Evolutionary conservation across 2,329 filamentous ascomycete genomes (phyloP), one percentile per base, ranked within the genome.

Genomic region (Madurella mycetomatis): DNA sequence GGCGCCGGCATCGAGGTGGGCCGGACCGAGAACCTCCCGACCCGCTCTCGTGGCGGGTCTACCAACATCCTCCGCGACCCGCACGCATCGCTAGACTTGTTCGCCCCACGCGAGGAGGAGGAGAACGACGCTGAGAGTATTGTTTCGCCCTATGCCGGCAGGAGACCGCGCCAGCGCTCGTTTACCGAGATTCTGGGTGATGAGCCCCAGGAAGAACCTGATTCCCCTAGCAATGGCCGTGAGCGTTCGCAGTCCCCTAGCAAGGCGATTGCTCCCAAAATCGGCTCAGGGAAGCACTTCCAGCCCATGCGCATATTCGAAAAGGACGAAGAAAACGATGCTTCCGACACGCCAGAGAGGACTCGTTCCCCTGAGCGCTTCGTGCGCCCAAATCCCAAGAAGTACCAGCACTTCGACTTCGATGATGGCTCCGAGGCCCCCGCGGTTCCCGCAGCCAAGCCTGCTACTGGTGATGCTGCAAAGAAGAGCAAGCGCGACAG

Each of bases 351-450:
- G 30, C 74, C 73, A 40, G 72, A 76, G 45, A 68, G 72, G 39
- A 61, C 66, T 43, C 69, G 70, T 52, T 70, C 72, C 30, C 64
- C 68, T 25, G 74, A 76, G 41, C 72, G 72, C 51, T 73, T 72
- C 61, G 78, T 80, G 65, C 79, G 86, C 65, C 85, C 88, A 7
- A 82, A 94, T 69, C 82, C 88, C 2, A 84, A 83, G 66, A 95
- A 90, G 71, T 96, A 85, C 73, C 78, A 87, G 55, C 92, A 97
- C 72, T 95, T 95, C 67, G 86, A 91, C 56, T 88, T 95, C 66
- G 83, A 80, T 54, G 85, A 90, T 61, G 84, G 83, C 48, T 79
- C 75, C 17, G 79, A 83, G 52, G 72, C 75, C 15, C 70, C 74
- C 56, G 76, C 81, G 48, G 70, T 69, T 18, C 50, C 54, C 71